Conservation (phyloP, 768 basidiomycete genomes). For the Podaxis carcinomalis region DNA sequence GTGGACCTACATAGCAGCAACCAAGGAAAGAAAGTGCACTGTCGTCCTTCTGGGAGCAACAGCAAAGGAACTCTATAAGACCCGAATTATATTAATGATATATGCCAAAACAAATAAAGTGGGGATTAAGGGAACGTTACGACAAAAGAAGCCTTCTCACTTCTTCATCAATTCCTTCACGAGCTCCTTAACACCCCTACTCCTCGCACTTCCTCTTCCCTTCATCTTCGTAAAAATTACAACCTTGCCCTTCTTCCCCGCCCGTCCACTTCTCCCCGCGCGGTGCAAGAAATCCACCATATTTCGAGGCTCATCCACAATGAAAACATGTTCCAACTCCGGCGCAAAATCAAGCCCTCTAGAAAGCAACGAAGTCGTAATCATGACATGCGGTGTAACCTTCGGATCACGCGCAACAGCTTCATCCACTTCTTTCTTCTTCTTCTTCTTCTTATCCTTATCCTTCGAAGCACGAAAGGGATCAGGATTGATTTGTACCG, state of each 20-base stretch:
- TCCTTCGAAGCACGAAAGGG: conserved; percentile 7
- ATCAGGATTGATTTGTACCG: conserved; percentile 9
- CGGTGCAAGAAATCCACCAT: conserved; percentile 92
- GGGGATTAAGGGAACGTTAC: not conserved
- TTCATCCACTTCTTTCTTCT: conserved; percentile 3
- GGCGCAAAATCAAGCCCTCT: conserved; percentile 88
- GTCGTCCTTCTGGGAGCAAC: not conserved
- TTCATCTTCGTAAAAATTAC: conserved; percentile 71
- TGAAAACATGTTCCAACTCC: conserved; percentile 74
- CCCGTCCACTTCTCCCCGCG: conserved; percentile 79
- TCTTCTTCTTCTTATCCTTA: conserved; percentile 7
- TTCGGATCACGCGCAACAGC: conserved; percentile 22
- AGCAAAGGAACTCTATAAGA: not conserved
- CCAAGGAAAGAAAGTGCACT: not conserved
- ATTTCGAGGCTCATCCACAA: conserved; percentile 84
- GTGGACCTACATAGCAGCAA: not conserved
- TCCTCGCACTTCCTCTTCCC: conserved; percentile 55
- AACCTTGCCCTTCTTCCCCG: conserved; percentile 65
- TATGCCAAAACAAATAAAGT: not conserved
- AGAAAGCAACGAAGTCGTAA: conserved; percentile 89
- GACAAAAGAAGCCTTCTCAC: not conserved
- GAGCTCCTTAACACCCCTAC: conserved; percentile 47
- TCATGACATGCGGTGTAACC: conserved; percentile 58
- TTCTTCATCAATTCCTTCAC: conserved; percentile 35
- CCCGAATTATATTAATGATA: not conserved